Evolutionary conservation across 495 filamentous ascomycete genomes (phyloP).

Genomic region (Saxophila tyrrhenica): DNA sequence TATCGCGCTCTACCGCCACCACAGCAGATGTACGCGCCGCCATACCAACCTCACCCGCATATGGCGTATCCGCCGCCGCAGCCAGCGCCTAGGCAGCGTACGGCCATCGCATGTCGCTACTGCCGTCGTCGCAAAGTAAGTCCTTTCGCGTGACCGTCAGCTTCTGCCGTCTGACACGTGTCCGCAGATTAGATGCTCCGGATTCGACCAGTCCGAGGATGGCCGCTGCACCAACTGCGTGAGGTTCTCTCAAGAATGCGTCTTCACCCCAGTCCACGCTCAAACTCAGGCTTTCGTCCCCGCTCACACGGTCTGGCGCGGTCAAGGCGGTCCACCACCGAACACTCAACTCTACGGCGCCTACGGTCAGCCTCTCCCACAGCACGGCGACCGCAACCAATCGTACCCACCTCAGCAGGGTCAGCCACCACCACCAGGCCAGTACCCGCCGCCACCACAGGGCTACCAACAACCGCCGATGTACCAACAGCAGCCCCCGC

Average conservation of each 20-base stretch:
- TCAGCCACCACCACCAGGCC: constrained; percentile 27
- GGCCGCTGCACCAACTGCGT: constrained; percentile 71
- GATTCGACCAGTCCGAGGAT: constrained; percentile 65
- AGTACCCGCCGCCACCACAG: constrained; percentile 24
- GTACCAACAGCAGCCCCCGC: constrained; percentile 12
- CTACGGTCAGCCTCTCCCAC: constrained; percentile 59
- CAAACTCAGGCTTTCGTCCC: constrained; percentile 78
- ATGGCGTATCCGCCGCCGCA: constrained; percentile 29
- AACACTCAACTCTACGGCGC: constrained; percentile 53
- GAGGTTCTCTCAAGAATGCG: constrained; percentile 73
- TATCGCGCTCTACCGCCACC: constrained; percentile 20
- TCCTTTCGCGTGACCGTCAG: not conserved
- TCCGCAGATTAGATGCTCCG: constrained; percentile 67
- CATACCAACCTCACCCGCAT: constrained; percentile 13
- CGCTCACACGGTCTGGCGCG: constrained; percentile 51
- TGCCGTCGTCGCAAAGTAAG: constrained; percentile 71
- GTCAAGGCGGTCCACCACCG: constrained; percentile 25
- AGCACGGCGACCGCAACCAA: constrained; percentile 20
- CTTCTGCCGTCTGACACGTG: constrained; percentile 2
- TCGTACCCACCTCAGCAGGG: constrained; percentile 33
- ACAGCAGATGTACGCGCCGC: constrained; percentile 19
- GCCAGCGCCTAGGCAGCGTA: constrained; percentile 64
- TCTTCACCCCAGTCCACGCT: constrained; percentile 75
- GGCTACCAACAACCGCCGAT: constrained; percentile 1
- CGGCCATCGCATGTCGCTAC: constrained; percentile 76